A percentile compares a stretch with the other conserved stretches of the same genome.
These are phyloP conservation scores for Boletus mariae DNA, from an alignment of 1,284 basidiomycete species.

Conservation along the genomic window DNA sequence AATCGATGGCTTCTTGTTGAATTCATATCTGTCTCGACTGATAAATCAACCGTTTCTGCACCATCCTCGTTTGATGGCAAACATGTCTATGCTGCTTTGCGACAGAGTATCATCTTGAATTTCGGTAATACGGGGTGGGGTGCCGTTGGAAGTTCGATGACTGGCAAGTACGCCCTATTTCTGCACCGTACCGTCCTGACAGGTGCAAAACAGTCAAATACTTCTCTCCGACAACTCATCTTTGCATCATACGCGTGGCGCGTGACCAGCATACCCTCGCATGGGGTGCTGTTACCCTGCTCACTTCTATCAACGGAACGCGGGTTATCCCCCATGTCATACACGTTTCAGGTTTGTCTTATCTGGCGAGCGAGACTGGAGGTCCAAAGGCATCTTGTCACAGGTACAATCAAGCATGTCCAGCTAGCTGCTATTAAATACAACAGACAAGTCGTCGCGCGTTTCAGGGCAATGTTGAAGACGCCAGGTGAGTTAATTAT, in stretches of 20 bases:
- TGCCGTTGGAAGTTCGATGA: too few species aligned
- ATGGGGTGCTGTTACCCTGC: too few species aligned
- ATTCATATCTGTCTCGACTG: not conserved
- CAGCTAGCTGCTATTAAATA: too few species aligned
- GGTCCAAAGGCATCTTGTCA: not conserved
- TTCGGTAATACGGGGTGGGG: too few species aligned
- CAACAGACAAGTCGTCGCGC: too few species aligned
- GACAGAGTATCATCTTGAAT: constrained; percentile 57
- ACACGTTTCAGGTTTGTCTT: constrained; percentile 63
- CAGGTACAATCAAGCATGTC: too few species aligned
- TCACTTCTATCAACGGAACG: too few species aligned
- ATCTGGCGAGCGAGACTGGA: not conserved
- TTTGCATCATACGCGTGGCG: constrained; percentile 38
- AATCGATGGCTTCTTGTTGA: too few species aligned
- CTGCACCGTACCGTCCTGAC: not conserved
- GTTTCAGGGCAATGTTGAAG: too few species aligned
- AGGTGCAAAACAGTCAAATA: constrained; percentile 60
- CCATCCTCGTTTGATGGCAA: constrained; percentile 45
- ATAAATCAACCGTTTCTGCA: not conserved
- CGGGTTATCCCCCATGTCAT: constrained; percentile 62
- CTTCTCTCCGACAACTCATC: constrained; percentile 70
- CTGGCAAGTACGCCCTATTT: not conserved
- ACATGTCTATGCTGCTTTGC: constrained; percentile 61
- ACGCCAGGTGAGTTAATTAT: constrained; percentile 31
- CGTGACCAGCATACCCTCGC: too few species aligned